Conservation (phyloP, 371 early-diverging fungal species). For the Coemansia sp. region DNA sequence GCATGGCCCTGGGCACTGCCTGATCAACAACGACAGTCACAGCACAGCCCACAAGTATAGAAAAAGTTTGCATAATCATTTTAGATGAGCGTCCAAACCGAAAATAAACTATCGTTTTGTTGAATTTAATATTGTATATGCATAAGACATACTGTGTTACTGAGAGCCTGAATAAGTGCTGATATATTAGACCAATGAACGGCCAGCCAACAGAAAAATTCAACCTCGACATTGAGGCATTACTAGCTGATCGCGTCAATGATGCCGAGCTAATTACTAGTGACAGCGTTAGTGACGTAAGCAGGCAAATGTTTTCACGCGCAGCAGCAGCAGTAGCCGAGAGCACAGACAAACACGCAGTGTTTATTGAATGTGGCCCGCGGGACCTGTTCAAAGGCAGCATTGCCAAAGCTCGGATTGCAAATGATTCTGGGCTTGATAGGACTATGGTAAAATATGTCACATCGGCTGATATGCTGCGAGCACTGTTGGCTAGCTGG, state of each 20-base stretch:
- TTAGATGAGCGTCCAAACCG: no score
- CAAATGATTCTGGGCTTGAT: slow-evolving; percentile 9
- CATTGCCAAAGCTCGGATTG: slow-evolving; percentile 1
- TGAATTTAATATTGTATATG: no score
- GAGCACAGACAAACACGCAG: neutral
- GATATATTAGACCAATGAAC: neutral
- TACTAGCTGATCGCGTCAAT: slow-evolving; percentile 37
- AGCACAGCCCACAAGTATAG: neutral
- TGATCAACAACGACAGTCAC: neutral
- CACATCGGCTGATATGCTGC: slow-evolving; percentile 22
- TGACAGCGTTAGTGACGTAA: neutral
- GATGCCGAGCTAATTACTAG: slow-evolving; percentile 25
- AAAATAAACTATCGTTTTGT: no score
- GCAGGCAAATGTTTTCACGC: slow-evolving; percentile 17
- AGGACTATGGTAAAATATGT: slow-evolving; percentile 21
- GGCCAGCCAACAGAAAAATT: neutral
- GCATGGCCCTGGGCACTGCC: slow-evolving; percentile 27
- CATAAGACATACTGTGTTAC: no score
- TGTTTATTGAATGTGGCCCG: slow-evolving; percentile 32
- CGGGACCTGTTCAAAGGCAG: slow-evolving; percentile 13
- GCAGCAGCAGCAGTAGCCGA: slow-evolving; percentile 14
- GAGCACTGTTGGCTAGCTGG: slow-evolving; percentile 43
- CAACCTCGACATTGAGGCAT: slow-evolving; percentile 22
- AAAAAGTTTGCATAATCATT: no score
- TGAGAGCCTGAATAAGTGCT: no score